phyloP scores from a whole-genome alignment of 805 yeast species.

The Blastobotrys terrestris region DNA sequence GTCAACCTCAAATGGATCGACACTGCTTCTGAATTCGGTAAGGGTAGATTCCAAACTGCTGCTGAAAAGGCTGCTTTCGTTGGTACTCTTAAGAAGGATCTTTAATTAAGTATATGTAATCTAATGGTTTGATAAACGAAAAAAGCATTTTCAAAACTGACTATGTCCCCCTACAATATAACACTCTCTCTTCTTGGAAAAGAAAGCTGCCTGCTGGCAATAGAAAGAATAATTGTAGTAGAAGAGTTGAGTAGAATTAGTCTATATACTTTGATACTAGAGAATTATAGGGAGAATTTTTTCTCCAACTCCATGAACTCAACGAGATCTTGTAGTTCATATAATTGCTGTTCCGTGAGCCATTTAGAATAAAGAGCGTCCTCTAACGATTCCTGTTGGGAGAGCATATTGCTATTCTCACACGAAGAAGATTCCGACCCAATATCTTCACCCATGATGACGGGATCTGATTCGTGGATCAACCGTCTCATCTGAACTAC shows the following conservation, averaged over 20 bases:
- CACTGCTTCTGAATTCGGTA: constrained; percentile 99
- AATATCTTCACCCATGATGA: not conserved
- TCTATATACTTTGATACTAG: not conserved
- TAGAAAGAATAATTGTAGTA: too few relatives aligned
- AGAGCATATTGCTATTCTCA: not conserved
- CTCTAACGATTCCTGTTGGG: not conserved
- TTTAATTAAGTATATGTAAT: constrained; percentile 29
- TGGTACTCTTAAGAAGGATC: constrained; percentile 99
- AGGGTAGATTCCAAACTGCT: constrained; percentile 99
- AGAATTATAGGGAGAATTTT: constrained; percentile 8
- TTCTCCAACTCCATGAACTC: constrained; percentile 20
- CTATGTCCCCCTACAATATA: too few relatives aligned
- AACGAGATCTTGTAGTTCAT: constrained; percentile 11
- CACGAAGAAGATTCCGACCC: not conserved
- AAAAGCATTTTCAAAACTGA: too few relatives aligned
- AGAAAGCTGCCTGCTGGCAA: too few relatives aligned
- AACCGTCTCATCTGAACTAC: not conserved
- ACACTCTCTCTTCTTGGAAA: too few relatives aligned
- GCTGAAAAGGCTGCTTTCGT: constrained; percentile 99
- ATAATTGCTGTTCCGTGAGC: constrained; percentile 10
- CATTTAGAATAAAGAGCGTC: constrained; percentile 7
- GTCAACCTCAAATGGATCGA: constrained; percentile 99
- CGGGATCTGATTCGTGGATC: not conserved
- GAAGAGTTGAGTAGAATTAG: too few relatives aligned
- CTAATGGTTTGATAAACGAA: constrained; percentile 1